phyloP scores from a whole-genome alignment of 73 alveolate genomes.

The Paramecium caudatum region DNA sequence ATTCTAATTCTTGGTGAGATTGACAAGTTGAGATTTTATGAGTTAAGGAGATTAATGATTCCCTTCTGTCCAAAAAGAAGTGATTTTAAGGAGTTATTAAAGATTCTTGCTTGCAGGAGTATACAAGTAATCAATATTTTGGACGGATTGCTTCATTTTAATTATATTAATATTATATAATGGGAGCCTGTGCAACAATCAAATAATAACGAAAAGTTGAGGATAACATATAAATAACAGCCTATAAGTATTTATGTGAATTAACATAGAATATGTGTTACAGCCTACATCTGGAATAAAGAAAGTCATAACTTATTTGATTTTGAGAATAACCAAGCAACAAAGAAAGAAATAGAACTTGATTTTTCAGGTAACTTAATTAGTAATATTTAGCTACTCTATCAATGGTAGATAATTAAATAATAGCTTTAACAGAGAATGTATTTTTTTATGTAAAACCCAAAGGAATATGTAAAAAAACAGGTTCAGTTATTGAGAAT shows the following conservation, averaged over 20 bases:
- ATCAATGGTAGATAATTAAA: slow-evolving; percentile 64
- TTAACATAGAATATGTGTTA: slow-evolving; percentile 23
- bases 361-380: slow-evolving; percentile 53
- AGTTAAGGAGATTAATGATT: neutral
- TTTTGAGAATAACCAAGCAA: slow-evolving; percentile 48
- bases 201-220: slow-evolving; percentile 56
- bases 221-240: slow-evolving; percentile 21
- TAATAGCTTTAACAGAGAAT: slow-evolving; percentile 49
- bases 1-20: slow-evolving; percentile 12
- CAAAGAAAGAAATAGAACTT: slow-evolving; percentile 41
- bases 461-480: slow-evolving; percentile 65
- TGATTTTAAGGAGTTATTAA: neutral
- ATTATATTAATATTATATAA: neutral
- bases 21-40: neutral
- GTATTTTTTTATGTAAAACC: slow-evolving; percentile 1
- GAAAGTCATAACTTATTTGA: slow-evolving; percentile 65
- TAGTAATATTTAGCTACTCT: slow-evolving; percentile 12
- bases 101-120: slow-evolving; percentile 7
- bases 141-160: slow-evolving; percentile 1
- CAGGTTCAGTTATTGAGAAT: neutral
- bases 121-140: slow-evolving; percentile 49
- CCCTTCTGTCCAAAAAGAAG: neutral
- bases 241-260: neutral
- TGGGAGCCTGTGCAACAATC: slow-evolving; percentile 62
- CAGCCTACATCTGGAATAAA: slow-evolving; percentile 62